Base-by-base conservation (phyloP, 768 basidiomycete species). In the Suillus alpinus region DNA sequence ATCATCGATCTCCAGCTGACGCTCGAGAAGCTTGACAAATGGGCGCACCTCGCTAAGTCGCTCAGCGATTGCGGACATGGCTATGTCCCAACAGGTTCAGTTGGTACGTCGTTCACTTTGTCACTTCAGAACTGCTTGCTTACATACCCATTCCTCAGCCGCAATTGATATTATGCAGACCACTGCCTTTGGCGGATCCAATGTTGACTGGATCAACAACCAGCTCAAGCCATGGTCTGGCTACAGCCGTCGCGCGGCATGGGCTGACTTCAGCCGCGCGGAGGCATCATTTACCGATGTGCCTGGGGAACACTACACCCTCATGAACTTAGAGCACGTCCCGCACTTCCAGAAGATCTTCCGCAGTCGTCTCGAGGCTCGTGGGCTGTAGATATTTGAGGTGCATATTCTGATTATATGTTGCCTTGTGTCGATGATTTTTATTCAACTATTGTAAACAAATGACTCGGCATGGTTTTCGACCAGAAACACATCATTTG, bases 261-360 rank as follows among this genome's bases (percentile, higher is more conserved):
- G n/a, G n/a, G n/a, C n/a, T n/a, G n/a, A n/a, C n/a, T n/a, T 64
- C 65, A 59, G 68, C 39, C 70, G 70, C 5, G 9, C 43, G 29
- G 65, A 72, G 57, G 62, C 69, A 7, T 9, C 58, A 10, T 71
- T 57, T 7, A 71, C 60, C 0, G 70, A 71, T 14, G 70, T 71
- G 6, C 70, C 70, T 0, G 70, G 70, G 31, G 63, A 68, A 13
- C 70, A 71, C 55, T 71, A 70, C 55, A 72, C 70, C 3, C 63
- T 71, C 23, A 72, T 71, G 71, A 69, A 71, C 60, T 64, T 71
- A 40, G 71, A 72, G 46, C 63, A 71, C 46, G 71, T 70, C 14
- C 70, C 71, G 2, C 63, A 59, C 0, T 70, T 71, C 63, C 69
- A 71, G 55, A 71, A 68, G 62, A 64, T 71, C 44, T 70, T 71